These are phyloP conservation scores for Kwoniella sp. DNA, from an alignment of 768 basidiomycete genomes.

Conservation along the genomic window DNA sequence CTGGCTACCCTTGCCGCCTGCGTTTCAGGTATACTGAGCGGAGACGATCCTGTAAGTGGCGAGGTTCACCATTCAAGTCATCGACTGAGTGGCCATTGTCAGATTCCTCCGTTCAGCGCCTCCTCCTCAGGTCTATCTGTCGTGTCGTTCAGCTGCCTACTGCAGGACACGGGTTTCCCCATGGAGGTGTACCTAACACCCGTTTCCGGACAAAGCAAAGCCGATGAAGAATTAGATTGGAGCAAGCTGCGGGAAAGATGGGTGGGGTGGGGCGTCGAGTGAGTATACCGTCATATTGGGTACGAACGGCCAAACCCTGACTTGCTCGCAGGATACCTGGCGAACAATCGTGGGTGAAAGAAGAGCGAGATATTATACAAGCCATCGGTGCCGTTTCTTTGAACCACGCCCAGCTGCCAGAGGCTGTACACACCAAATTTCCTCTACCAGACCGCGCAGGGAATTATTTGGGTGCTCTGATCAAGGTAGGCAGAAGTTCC, in stretches of 20 bases:
- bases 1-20: too few species aligned
- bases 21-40: too few species aligned
- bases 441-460: constrained; percentile 24
- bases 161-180: constrained; percentile 49
- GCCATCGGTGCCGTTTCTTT: neutral
- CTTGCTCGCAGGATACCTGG: constrained; percentile 34
- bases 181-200: constrained; percentile 46
- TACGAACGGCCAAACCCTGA: constrained; percentile 7
- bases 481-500: constrained; percentile 31
- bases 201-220: too few species aligned
- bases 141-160: constrained; percentile 42
- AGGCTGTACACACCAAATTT: constrained; percentile 31
- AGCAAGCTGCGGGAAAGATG: constrained; percentile 42
- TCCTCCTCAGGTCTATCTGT: constrained; percentile 24
- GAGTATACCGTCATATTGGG: constrained; percentile 10
- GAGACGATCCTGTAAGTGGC: too few species aligned
- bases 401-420: constrained; percentile 5
- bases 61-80: too few species aligned
- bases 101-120: neutral
- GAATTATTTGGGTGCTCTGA: constrained; percentile 42
- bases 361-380: too few species aligned
- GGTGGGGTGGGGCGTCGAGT: constrained; percentile 50
- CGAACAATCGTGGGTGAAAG: constrained; percentile 30
- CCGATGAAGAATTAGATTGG: constrained; percentile 35
- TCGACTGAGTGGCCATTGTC: neutral